These are phyloP conservation scores for Ophiobolus disseminans DNA, from an alignment of 2,329 filamentous ascomycete species.

Conservation along the genomic window DNA sequence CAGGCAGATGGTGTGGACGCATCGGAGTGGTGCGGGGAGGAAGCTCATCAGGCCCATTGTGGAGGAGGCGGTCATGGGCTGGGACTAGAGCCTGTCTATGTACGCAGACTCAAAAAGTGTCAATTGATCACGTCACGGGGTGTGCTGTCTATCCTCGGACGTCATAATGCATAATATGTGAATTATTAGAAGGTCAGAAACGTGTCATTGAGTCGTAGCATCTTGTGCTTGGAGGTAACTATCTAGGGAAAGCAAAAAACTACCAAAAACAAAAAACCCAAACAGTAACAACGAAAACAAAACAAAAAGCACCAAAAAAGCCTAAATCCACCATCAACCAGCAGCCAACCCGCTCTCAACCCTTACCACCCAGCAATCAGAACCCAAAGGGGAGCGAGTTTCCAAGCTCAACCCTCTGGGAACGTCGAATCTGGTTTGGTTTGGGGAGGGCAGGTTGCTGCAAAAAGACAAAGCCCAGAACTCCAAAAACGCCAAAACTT, in stretches of 20 bases:
- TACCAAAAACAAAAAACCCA: not conserved
- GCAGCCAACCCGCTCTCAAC: constrained; percentile 2
- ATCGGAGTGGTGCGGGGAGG: constrained; percentile 50
- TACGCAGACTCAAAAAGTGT: not conserved
- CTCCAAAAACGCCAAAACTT: constrained; percentile 4
- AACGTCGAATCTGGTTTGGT: constrained; percentile 19
- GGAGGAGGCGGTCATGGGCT: constrained; percentile 52
- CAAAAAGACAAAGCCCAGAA: constrained; percentile 8
- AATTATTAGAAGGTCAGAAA: no score
- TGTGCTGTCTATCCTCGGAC: no score
- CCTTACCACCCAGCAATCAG: no score
- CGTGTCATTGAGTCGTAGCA: no score
- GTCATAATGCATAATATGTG: no score
- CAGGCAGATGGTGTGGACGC: constrained; percentile 58
- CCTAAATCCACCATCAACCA: not conserved
- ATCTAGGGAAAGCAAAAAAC: not conserved
- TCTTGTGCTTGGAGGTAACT: no score
- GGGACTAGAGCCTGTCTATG: constrained; percentile 39
- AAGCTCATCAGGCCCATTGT: constrained; percentile 57
- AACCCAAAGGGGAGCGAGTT: no score
- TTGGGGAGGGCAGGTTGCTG: not conserved
- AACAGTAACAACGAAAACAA: not conserved
- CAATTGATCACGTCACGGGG: no score
- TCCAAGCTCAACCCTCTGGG: constrained; percentile 14
- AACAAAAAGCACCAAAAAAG: not conserved